Base-by-base conservation (phyloP, 2,329 filamentous ascomycete genomes). In the Ceratocystis albifundus region DNA sequence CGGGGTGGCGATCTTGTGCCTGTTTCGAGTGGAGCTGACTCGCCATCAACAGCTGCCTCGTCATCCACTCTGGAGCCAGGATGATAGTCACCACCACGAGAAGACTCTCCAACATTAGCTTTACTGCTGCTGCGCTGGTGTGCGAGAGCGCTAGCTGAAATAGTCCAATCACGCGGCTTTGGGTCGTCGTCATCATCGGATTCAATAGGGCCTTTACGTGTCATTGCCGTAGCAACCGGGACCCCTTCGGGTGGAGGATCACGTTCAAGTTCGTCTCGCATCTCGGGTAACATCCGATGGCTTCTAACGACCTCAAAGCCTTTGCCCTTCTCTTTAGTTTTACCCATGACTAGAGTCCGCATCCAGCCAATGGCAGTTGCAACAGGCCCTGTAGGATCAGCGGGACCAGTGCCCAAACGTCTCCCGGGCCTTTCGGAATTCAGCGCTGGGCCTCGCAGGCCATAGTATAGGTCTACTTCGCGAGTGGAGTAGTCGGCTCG, bases 391-490 rank as follows among this genome's bases (percentile, higher is more conserved):
- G 92, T 96, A 0, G 94, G 94, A 77, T 99, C 93, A 7, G 92
- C 91, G 1, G 94, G 94, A 0, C 94, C 94, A 3, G 94, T 99
- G 72, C 94, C 93, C 63, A 96, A 80, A 73, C 89, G 93, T 62
- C 94, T 83, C 22, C 89, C 90, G 0, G 88, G 88, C 2, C 85
- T 85, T 68, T 90, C 89, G 1, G 90, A 88, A 71, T 88, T 92
- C 12, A 97, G 78, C 0, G 93, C 90, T 22, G 91, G 90, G 0
- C 94, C 94, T 44, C 94, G 85, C 32, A 64, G 46, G 8, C 91
- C 89, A 72, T 99, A 97, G 76, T 97, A 97, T 72, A 96, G 96
- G 74, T 99, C 94, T 0, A 95, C 90, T 75, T 99, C 94, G 66
- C 94, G 87, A 0, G 93, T 94, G 1, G 92, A 88, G 73, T 97